Evolutionary conservation across 2,329 filamentous ascomycete species (phyloP), one percentile per base, ranked within the genome.

Genomic region (Arthrobotrys sinensis): DNA sequence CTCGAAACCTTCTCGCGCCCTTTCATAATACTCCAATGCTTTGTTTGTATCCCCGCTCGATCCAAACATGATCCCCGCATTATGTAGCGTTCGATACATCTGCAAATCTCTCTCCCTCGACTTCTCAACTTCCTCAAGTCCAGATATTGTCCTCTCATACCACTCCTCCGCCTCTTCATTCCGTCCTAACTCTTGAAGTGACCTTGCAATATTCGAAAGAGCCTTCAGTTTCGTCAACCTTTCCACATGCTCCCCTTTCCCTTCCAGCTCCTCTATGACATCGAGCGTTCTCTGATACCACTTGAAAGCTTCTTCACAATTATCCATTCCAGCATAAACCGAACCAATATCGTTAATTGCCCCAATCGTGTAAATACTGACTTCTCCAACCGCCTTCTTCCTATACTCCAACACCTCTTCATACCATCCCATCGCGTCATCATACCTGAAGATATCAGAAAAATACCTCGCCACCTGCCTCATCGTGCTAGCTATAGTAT

Each of bases 151-250:
- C 10, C 60, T 57, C 38, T 50, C 34, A 8, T 46, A 72, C 64
- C 48, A 60, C 60, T 63, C 50, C 24, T 63, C 16, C 32, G 76
- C 64, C 50, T 80, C 64, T 11, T 77, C 65, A 36, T 64, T 68
- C 28, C 57, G 34, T 43, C 62, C 66, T 24, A 60, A 14, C 2
- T 19, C 19, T 46, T n/a, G n/a, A n/a, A n/a, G n/a, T n/a, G n/a
- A n/a, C n/a, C n/a, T n/a, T n/a, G n/a, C 36, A 4, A 10, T 12
- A 12, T 28, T 2, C 10, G 11, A 6, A 24, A 19, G 38, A n/a
- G n/a, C n/a, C n/a, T n/a, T n/a, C 34, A 24, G 2, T 11, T 4
- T n/a, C 28, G 12, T 24, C 2, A 21, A 53, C n/a, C 10, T 16
- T 11, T 34, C 28, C 12, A 16, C 3, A 2, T 34, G 7, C 28